Evolutionary conservation across 148 eudicot species (phyloP).

Genomic region (Nyssa sinensis): DNA sequence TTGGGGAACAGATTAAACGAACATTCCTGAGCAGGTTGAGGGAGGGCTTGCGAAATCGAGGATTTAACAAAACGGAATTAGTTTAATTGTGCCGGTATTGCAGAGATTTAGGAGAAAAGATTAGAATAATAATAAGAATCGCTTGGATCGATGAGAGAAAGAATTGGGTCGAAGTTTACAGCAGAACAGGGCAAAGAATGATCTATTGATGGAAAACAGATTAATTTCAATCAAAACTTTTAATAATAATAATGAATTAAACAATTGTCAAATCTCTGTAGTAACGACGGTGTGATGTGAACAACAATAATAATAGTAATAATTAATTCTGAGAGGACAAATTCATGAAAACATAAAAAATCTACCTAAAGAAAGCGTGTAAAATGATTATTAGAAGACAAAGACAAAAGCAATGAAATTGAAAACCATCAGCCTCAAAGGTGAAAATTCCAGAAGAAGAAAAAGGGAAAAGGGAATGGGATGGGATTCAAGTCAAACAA

Average conservation of each 20-base stretch:
- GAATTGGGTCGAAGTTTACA: neutral
- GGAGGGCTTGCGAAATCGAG: neutral
- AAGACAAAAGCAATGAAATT: neutral
- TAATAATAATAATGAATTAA: too few species aligned
- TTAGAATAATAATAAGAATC: neutral
- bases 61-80: slow-evolving; percentile 1
- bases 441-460: neutral
- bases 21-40: neutral
- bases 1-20: too few species aligned
- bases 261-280: neutral
- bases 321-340: too few species aligned
- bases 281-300: neutral
- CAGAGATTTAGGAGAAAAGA: neutral
- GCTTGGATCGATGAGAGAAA: neutral
- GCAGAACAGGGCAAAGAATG: neutral
- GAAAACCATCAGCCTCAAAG: neutral
- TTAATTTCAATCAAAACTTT: too few species aligned
- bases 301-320: too few species aligned
- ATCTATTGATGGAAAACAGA: neutral
- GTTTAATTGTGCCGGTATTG: neutral
- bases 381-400: neutral
- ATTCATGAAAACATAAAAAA: neutral
- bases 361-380: neutral
- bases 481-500: neutral
- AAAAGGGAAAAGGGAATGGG: neutral